These are phyloP conservation scores for Magnaporthales sp. DNA, from an alignment of 2,329 filamentous ascomycete genomes.

Conservation along the genomic window DNA sequence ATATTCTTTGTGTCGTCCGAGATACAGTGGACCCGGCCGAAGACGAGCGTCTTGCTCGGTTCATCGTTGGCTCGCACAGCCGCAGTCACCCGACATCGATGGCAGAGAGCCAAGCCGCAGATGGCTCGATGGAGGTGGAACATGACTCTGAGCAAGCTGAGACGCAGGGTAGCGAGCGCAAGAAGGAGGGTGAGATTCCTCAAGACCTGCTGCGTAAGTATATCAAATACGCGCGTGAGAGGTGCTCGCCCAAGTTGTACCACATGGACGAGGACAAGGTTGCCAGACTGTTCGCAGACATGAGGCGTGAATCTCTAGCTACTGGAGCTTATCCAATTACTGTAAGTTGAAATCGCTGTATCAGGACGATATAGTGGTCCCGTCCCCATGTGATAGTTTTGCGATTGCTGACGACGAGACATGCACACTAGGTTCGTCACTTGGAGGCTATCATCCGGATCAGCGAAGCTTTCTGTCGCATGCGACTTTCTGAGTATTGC, in stretches of 20 bases:
- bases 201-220: conserved; percentile 93
- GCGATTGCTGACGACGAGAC: neutral
- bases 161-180: conserved; percentile 19
- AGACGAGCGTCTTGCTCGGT: conserved; percentile 86
- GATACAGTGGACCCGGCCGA: conserved; percentile 89
- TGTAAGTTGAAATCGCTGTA: conserved; percentile 44
- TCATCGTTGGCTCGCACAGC: conserved; percentile 90
- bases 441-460: conserved; percentile 97
- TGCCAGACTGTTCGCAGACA: conserved; percentile 86
- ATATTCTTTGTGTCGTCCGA: conserved; percentile 91
- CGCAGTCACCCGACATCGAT: conserved; percentile 60
- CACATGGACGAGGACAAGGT: conserved; percentile 98
- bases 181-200: conserved; percentile 63
- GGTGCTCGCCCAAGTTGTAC: conserved; percentile 84
- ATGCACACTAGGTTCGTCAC: conserved; percentile 67
- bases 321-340: conserved; percentile 98
- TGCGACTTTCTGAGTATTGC: conserved; percentile 97
- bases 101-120: conserved; percentile 29
- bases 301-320: conserved; percentile 84
- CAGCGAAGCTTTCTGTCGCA: conserved; percentile 88
- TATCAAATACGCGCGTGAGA: conserved; percentile 88
- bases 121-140: conserved; percentile 55
- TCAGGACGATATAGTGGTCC: neutral
- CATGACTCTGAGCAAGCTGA: conserved; percentile 36
- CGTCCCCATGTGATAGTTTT: neutral